phyloP scores from a whole-genome alignment of 2,329 filamentous ascomycete species.

The Didymella lethalis region DNA sequence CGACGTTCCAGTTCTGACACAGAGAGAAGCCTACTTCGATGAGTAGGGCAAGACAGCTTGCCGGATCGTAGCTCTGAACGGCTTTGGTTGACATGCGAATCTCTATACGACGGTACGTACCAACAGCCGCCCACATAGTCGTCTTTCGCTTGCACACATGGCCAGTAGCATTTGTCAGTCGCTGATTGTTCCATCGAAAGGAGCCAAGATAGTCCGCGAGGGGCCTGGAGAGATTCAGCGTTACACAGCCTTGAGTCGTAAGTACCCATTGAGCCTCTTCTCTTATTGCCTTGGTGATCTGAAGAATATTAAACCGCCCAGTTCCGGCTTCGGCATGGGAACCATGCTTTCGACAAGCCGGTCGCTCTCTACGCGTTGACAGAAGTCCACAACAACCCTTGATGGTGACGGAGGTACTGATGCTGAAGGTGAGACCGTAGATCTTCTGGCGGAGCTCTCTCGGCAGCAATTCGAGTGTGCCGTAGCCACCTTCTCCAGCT shows the following conservation, averaged over 20 bases:
- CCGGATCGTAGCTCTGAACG: neutral
- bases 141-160: neutral
- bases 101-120: constrained; percentile 14
- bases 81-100: neutral
- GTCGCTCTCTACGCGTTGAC: constrained; percentile 23
- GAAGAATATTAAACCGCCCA: constrained; percentile 27
- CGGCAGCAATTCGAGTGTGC: constrained; percentile 19
- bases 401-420: constrained; percentile 14
- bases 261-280: constrained; percentile 27
- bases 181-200: constrained; percentile 7
- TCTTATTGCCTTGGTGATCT: constrained; percentile 18
- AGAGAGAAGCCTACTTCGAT: neutral
- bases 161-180: neutral
- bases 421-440: constrained; percentile 18
- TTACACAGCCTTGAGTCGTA: constrained; percentile 10
- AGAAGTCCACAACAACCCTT: constrained; percentile 26
- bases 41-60: neutral
- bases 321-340: neutral
- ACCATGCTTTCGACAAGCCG: constrained; percentile 27
- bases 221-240: constrained; percentile 2
- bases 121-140: constrained; percentile 23
- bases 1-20: neutral
- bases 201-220: constrained; percentile 17
- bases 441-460: constrained; percentile 26
- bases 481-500: constrained; percentile 11